These are phyloP conservation scores for Paraconiothyrium sp. DNA, from an alignment of 2,329 filamentous ascomycete genomes.

Conservation along the genomic window DNA sequence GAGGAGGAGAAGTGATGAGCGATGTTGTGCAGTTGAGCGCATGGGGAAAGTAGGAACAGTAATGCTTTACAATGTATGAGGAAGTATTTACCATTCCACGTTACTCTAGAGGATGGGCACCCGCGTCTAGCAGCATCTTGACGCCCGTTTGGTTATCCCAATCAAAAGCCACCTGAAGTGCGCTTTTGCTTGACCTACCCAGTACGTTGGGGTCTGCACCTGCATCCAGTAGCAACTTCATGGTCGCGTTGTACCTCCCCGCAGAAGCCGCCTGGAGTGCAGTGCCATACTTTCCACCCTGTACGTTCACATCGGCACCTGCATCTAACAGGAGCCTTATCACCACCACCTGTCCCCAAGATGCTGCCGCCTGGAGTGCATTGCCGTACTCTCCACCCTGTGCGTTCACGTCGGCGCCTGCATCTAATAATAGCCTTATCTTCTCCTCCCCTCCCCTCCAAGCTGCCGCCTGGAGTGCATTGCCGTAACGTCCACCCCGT, in stretches of 20 bases:
- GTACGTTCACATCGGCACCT: neutral
- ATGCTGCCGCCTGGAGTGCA: conserved; percentile 1
- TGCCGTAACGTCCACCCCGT: conserved; percentile 1
- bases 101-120: too few relatives aligned
- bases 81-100: too few relatives aligned
- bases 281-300: neutral
- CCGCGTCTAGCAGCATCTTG: too few relatives aligned
- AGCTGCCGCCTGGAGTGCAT: conserved; percentile 15
- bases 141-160: too few relatives aligned
- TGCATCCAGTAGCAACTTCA: conserved; percentile 13
- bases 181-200: too few relatives aligned
- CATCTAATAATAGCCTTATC: conserved; percentile 11
- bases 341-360: neutral
- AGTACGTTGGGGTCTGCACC: neutral
- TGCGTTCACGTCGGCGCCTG: conserved; percentile 1
- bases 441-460: neutral
- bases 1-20: conserved; percentile 19
- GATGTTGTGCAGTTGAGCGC: too few relatives aligned
- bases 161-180: too few relatives aligned
- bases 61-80: too few relatives aligned
- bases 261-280: conserved; percentile 1
- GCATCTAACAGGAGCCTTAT: neutral
- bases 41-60: too few relatives aligned
- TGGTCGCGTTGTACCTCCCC: neutral
- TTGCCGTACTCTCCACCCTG: conserved; percentile 5